Evolutionary conservation across 495 filamentous ascomycete species (phyloP).

Genomic region (Extremus antarcticus): DNA sequence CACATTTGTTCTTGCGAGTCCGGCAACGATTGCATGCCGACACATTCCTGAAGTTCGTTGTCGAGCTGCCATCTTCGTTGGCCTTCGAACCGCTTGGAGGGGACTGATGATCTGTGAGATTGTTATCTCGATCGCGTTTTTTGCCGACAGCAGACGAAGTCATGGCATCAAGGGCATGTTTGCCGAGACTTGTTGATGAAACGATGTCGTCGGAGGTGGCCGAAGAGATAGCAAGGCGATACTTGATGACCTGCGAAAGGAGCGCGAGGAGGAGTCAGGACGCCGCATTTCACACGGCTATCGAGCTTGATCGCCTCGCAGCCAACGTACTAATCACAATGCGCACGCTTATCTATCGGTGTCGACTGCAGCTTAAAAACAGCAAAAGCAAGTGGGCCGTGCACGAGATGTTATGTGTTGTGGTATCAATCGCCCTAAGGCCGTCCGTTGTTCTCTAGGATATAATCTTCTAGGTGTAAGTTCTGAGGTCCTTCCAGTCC

Average conservation of each 20-base stretch:
- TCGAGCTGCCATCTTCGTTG: neutral
- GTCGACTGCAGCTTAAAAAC: neutral
- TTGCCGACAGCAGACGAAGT: neutral
- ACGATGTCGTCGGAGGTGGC: neutral
- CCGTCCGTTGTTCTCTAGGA: no score
- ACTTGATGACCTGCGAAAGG: no score
- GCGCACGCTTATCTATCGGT: neutral
- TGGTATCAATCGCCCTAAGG: no score
- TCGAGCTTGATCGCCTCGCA: no score
- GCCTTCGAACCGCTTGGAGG: no score
- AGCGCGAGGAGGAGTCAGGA: no score
- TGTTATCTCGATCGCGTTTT: conserved; percentile 1
- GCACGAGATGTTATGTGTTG: no score
- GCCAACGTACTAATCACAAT: neutral
- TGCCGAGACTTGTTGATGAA: neutral
- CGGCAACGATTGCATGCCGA: conserved; percentile 91
- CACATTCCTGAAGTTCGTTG: conserved; percentile 68
- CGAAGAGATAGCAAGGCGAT: no score
- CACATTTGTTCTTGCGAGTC: conserved; percentile 85
- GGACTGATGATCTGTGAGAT: no score
- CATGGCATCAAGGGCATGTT: neutral
- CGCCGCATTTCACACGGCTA: no score
- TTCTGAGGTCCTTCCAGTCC: neutral
- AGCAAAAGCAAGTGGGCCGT: neutral
- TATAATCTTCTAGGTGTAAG: no score